These are phyloP conservation scores for Backusella circina DNA, from an alignment of 192 early-diverging fungal species.

Conservation along the genomic window DNA sequence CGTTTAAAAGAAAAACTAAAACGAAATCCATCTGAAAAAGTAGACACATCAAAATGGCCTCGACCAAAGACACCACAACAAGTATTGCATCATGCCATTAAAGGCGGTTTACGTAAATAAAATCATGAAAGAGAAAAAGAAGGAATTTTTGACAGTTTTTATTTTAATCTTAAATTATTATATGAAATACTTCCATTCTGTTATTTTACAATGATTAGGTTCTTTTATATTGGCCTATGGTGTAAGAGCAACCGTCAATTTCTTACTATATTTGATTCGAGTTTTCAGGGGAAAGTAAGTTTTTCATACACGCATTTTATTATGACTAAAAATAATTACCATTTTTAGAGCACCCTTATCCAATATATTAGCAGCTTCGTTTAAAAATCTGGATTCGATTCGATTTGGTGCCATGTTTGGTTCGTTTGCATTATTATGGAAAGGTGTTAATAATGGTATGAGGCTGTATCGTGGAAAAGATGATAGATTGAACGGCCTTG, in stretches of 20 bases:
- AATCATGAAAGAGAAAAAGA: not conserved
- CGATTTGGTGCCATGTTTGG: slow-evolving; percentile 79
- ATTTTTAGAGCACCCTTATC: slow-evolving; percentile 37
- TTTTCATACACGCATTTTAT: not conserved
- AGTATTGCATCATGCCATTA: slow-evolving; percentile 42
- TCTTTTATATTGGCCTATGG: slow-evolving; percentile 51
- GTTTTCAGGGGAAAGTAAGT: slow-evolving; percentile 38
- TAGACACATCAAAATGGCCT: slow-evolving; percentile 24
- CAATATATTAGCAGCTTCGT: slow-evolving; percentile 41
- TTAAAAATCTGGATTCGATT: slow-evolving; percentile 52
- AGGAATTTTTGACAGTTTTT: not conserved
- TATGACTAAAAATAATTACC: slow-evolving; percentile 2
- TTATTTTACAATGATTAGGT: slow-evolving; percentile 12
- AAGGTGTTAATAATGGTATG: slow-evolving; percentile 64
- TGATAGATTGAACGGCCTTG: slow-evolving; percentile 50
- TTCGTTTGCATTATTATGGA: slow-evolving; percentile 73
- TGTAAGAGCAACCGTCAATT: slow-evolving; percentile 52
- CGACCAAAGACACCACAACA: slow-evolving; percentile 23
- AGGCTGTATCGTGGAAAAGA: slow-evolving; percentile 46
- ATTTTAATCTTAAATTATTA: not conserved
- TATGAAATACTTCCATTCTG: not conserved
- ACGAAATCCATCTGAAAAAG: slow-evolving; percentile 21
- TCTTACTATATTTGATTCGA: slow-evolving; percentile 45
- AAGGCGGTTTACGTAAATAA: slow-evolving; percentile 45
- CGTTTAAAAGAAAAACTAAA: slow-evolving; percentile 27